A percentile compares a stretch with the other conserved stretches of the same genome.
Evolutionary conservation across 441 rosid genomes (phyloP).

Genomic region (Iberis amara): DNA sequence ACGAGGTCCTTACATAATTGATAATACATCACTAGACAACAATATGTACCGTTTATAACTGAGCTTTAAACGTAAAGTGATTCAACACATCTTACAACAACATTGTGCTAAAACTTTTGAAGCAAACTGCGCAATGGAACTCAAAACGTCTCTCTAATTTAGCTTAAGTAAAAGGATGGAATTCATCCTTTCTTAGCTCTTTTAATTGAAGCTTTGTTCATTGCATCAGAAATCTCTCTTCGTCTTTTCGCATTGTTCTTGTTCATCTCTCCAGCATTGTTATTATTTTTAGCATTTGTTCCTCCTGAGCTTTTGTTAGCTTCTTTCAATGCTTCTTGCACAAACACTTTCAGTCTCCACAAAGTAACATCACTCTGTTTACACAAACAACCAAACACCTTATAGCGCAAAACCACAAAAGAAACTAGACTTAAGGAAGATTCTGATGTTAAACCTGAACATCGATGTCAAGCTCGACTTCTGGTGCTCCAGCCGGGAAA

Average conservation of each 20-base stretch:
- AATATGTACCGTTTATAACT: no score
- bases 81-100: background rate
- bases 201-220: constrained; percentile 44
- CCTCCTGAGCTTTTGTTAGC: constrained; percentile 48
- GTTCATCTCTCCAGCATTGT: constrained; percentile 35
- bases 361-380: constrained; percentile 68
- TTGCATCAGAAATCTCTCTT: constrained; percentile 54
- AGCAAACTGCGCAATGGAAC: background rate
- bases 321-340: constrained; percentile 65
- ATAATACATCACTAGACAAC: no score
- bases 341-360: constrained; percentile 88
- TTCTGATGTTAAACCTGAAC: constrained; percentile 55
- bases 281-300: constrained; percentile 40
- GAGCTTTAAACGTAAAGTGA: no score
- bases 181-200: constrained; percentile 42
- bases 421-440: background rate
- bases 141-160: background rate
- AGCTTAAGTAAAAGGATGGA: background rate
- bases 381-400: background rate
- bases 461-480: constrained; percentile 81
- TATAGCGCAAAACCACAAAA: background rate
- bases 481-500: constrained; percentile 68
- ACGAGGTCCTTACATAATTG: no score
- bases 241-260: constrained; percentile 49
- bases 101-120: constrained; percentile 1